Evolutionary conservation across 1,139 yeast genomes (phyloP), one percentile per base, ranked within the genome.

Genomic region (Geotrichum macrosporum): DNA sequence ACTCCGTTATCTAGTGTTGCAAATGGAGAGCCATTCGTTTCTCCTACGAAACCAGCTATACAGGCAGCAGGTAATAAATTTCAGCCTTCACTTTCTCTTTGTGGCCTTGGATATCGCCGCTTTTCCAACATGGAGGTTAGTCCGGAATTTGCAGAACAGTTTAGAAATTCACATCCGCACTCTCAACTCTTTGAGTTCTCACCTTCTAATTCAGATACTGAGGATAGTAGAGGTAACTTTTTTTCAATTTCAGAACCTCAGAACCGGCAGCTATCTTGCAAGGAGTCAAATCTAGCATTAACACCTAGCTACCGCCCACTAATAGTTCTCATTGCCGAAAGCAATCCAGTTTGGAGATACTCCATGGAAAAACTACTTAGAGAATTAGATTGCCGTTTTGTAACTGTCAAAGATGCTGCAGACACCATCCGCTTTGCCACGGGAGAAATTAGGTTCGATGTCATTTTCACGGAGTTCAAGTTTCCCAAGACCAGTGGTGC

Each of bases 281-380:
- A 41, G 2, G 29, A 20, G 5, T 41, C 44, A 3, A 15, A 31
- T 29, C 13, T 39, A 3, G 16, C 32, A 12, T 30, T 13, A 13
- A 52, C 44, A 71, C 72, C 51, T 44, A 46, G 40, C 2, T 56
- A 52, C 38, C 50, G 65, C 20, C 57, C 64, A 1, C 55, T 84
- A 52, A 92, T 86, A 61, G 80, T 87, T 3, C 68, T 89, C 41
- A 73, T 87, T 26, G 87, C 96, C 66, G 96, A 88, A 59, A 87
- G 94, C 2, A 85, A 85, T 52, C 92, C 96, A 0, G 83, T 83
- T 44, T 81, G 85, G 52, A 69, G 94, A 41, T 86, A 78, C 60
- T 75, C 85, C 12, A 75, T 83, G 36, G 76, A 79, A 41, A 77
- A 75, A 50, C 72, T 82, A 56, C 68, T 89, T 50, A 87, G 81